Evolutionary conservation across 768 basidiomycete species (phyloP).

Genomic region (Mycena maculata): DNA sequence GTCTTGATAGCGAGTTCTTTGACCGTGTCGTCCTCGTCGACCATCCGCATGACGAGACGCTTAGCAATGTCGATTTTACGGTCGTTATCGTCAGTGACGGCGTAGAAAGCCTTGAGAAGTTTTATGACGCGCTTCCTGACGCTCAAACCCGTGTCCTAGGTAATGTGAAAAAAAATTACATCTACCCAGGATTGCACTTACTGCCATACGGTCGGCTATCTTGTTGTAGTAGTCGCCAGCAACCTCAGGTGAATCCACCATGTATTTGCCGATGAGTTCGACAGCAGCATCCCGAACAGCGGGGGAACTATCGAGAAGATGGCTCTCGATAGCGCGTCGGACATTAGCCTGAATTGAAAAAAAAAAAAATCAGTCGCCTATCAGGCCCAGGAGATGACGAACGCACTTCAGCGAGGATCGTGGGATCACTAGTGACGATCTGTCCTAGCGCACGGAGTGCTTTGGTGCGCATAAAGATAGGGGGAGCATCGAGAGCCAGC

Average conservation of each 20-base stretch:
- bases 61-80: slow-evolving; percentile 84
- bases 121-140: slow-evolving; percentile 98
- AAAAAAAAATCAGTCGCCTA: slow-evolving; percentile 15
- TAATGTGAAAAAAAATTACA: slow-evolving; percentile 5
- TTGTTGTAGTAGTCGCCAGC: slow-evolving; percentile 89
- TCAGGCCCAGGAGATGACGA: background rate
- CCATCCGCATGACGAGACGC: slow-evolving; percentile 83
- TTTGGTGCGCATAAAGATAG: slow-evolving; percentile 94
- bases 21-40: slow-evolving; percentile 95
- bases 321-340: slow-evolving; percentile 87
- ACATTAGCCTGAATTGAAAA: slow-evolving; percentile 74
- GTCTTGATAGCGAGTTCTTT: slow-evolving; percentile 93
- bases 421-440: slow-evolving; percentile 90
- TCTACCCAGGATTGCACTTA: slow-evolving; percentile 50
- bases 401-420: slow-evolving; percentile 76
- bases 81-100: slow-evolving; percentile 65
- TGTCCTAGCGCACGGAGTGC: slow-evolving; percentile 90
- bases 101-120: slow-evolving; percentile 86
- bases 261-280: slow-evolving; percentile 97
- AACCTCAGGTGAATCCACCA: slow-evolving; percentile 90
- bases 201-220: slow-evolving; percentile 91
- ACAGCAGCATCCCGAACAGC: slow-evolving; percentile 97
- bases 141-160: slow-evolving; percentile 90
- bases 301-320: slow-evolving; percentile 91
- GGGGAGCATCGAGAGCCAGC: slow-evolving; percentile 82